phyloP scores from a whole-genome alignment of 2,329 filamentous ascomycete species.

The Coniosporium tulheliwenetii region DNA sequence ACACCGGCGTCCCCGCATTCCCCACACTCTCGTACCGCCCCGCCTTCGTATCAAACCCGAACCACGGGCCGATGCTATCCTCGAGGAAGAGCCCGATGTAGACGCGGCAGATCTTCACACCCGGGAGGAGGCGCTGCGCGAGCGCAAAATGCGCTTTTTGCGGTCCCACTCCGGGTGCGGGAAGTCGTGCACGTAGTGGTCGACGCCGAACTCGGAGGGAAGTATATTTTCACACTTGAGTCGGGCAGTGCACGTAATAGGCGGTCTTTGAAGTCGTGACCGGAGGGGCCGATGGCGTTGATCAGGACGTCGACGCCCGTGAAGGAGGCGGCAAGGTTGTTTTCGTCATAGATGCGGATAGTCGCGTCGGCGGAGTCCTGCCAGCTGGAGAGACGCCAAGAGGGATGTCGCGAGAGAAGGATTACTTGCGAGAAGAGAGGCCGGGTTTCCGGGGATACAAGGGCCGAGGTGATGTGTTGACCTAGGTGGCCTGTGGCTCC shows the following conservation, averaged over 20 bases:
- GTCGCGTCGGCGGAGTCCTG: constrained; percentile 1
- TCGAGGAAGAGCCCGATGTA: constrained; percentile 19
- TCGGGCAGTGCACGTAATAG: constrained; percentile 10
- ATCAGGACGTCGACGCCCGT: constrained; percentile 17
- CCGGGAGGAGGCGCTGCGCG: constrained; percentile 4
- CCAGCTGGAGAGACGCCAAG: background rate
- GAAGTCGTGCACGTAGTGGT: constrained; percentile 21
- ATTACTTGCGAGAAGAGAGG: constrained; percentile 11
- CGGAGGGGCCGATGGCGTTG: constrained; percentile 12
- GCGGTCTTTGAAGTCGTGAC: constrained; percentile 15
- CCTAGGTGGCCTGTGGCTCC: constrained; percentile 14
- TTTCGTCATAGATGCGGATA: constrained; percentile 6
- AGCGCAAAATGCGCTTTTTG: constrained; percentile 14
- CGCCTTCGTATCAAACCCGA: constrained; percentile 14
- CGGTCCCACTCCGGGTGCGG: constrained; percentile 17
- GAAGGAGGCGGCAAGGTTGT: constrained; percentile 11
- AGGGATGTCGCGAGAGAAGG: constrained; percentile 8
- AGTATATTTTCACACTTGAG: constrained; percentile 15
- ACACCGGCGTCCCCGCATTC: constrained; percentile 8
- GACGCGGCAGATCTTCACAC: constrained; percentile 14
- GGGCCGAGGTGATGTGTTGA: constrained; percentile 9
- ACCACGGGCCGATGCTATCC: constrained; percentile 18
- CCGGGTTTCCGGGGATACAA: constrained; percentile 9
- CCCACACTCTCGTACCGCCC: constrained; percentile 16
- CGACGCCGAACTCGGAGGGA: constrained; percentile 23